Evolutionary conservation across 148 eudicot species (phyloP).

Genomic region (Simmondsia chinensis): DNA sequence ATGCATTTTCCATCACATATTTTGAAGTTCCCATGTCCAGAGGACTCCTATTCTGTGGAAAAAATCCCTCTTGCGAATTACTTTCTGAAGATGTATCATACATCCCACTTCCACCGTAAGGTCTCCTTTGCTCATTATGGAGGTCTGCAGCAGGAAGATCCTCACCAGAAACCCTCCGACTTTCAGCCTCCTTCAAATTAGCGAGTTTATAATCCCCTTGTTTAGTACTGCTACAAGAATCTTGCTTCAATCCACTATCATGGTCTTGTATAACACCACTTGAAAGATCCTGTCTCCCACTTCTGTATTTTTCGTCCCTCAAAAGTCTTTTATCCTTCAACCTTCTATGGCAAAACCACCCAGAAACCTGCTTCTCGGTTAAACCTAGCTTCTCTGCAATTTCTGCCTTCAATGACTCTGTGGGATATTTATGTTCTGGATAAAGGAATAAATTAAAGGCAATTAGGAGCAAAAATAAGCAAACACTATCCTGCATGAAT

Average conservation of each 20-base stretch:
- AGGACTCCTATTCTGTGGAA: constrained; percentile 25
- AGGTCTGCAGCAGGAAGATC: constrained; percentile 35
- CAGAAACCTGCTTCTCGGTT: constrained; percentile 89
- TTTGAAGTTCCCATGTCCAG: constrained; percentile 28
- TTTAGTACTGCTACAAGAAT: constrained; percentile 96
- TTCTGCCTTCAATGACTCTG: constrained; percentile 56
- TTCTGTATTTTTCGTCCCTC: constrained; percentile 38
- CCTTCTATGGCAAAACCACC: constrained; percentile 98
- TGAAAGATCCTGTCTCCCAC: constrained; percentile 71
- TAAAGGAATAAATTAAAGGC: constrained; percentile 1
- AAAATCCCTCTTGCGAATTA: constrained; percentile 35
- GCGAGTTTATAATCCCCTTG: constrained; percentile 53
- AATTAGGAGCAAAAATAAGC: background rate
- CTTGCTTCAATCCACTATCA: constrained; percentile 80
- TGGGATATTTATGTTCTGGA: constrained; percentile 86
- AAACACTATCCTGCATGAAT: background rate
- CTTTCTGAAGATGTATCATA: constrained; percentile 83
- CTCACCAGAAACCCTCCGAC: constrained; percentile 43
- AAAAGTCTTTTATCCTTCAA: constrained; percentile 69
- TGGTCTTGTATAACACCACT: constrained; percentile 75
- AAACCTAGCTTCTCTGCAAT: constrained; percentile 60
- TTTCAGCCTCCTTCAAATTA: constrained; percentile 75
- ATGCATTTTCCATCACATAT: constrained; percentile 30
- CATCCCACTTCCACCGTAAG: constrained; percentile 27
- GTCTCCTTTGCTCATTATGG: constrained; percentile 37